A percentile compares a stretch with the other conserved stretches of the same genome.
Conservation (phyloP, 257 asterid species). For the Solanum chmielewskii region DNA sequence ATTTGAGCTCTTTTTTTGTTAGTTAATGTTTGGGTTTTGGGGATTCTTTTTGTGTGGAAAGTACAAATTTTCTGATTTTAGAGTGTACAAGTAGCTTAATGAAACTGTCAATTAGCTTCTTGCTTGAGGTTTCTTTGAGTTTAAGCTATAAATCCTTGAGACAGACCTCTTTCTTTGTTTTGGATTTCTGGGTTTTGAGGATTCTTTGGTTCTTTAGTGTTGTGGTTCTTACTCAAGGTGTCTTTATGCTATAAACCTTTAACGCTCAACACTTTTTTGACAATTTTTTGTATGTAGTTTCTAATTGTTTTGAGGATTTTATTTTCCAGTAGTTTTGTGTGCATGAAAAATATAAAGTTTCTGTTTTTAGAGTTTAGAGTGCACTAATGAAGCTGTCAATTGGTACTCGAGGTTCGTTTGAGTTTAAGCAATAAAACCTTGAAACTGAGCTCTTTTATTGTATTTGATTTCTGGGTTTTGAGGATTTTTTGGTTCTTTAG, state of each 20-base stretch:
- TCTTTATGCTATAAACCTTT: neutral
- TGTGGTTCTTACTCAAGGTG: neutral
- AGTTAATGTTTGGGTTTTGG: neutral
- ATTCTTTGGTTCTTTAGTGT: neutral
- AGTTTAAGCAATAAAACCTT: neutral
- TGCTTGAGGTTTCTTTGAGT: neutral
- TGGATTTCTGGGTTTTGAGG: neutral
- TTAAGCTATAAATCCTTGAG: neutral
- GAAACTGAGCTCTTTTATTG: neutral
- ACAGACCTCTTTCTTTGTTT: neutral
- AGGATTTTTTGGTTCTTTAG: neutral
- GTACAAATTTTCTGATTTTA: neutral
- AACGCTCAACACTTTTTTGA: neutral
- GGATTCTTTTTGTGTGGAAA: neutral
- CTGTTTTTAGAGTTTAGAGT: neutral
- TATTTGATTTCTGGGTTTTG: neutral
- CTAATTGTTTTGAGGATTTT: neutral
- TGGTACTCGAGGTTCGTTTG: neutral
- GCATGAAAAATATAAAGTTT: neutral
- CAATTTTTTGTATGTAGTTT: neutral
- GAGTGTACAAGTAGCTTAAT: neutral
- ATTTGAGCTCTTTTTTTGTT: neutral
- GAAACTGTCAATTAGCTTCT: neutral
- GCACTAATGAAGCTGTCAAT: neutral
- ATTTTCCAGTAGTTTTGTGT: neutral